Evolutionary conservation across 495 filamentous ascomycete species (phyloP), one percentile per base, ranked within the genome.

Genomic region (Penicillium chermesinum): DNA sequence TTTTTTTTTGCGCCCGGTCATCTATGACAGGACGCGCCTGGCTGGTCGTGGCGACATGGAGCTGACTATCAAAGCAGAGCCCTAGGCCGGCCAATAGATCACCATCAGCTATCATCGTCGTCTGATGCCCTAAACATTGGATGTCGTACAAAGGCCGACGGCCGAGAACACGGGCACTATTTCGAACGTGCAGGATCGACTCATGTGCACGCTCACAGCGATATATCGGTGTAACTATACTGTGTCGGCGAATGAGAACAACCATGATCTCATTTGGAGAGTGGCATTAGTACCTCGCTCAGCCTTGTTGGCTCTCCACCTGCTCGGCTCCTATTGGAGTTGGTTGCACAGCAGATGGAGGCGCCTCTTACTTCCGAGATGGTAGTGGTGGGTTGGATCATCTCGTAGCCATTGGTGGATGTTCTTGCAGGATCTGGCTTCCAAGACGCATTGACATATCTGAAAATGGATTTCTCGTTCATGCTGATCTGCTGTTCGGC

Each of bases 71-170:
- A 30, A 5, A 30, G 10, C 25, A 4, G 4, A 30, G 10, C 25
- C 4, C 25, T 30, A 30, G 4, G 25, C 25, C 25, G 10, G 10
- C 10, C 5, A 30, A 30, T 30, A 4, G 25, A 30, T 30, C 25
- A 5, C 25, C 5, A 10, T 25, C 18, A 21, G 30, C 21, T 25
- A 22, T 32, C 25, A 15, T 9, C 37, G 18, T 40, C 21, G 18
- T 22, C 22, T 17, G 32, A 4, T 36, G 33, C 33, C 42, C 42
- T 45, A 21, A 12, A 37, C n/a, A n/a, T 14, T 5, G 39, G 44
- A 50, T 39, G 53, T 59, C 36, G 52, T 52, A 57, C 59, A 59
- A 48, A 38, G 45, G 37, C 41, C 17, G 38, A 36, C 44, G 37
- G 55, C 44, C 50, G 49, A 52, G 48, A 49, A 10, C n/a, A 22